Conservation (phyloP, 148 eudicot species). For the Rhododendron griersonianum region DNA sequence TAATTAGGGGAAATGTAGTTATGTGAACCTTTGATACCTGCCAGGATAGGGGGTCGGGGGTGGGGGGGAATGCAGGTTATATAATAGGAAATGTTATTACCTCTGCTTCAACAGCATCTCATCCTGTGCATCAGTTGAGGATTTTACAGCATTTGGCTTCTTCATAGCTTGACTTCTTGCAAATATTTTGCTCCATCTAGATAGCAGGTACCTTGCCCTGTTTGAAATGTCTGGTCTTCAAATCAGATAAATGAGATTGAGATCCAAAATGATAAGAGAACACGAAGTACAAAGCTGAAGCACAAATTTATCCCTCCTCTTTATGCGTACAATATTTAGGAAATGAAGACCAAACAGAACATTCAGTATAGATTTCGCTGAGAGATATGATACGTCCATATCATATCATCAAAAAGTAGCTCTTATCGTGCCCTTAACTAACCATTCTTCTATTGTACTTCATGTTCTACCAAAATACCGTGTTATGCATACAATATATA, state of each 20-base stretch:
- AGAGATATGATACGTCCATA: not conserved
- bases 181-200: constrained; percentile 87
- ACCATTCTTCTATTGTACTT: not conserved
- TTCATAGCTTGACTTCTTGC: constrained; percentile 65
- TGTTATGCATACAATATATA: not conserved
- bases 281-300: not conserved
- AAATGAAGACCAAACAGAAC: not conserved
- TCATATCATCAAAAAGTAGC: not conserved
- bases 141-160: constrained; percentile 48
- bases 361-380: not conserved
- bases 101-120: constrained; percentile 77
- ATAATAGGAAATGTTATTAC: constrained; percentile 27
- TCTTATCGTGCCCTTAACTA: not conserved
- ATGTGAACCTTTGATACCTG: not conserved
- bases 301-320: not conserved
- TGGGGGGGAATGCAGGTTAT: not conserved
- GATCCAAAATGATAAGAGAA: constrained; percentile 6
- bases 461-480: not conserved
- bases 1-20: not conserved
- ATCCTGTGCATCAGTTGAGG: constrained; percentile 44
- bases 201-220: constrained; percentile 72
- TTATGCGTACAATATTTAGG: not conserved
- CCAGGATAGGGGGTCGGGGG: not conserved
- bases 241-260: constrained; percentile 66
- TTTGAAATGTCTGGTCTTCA: constrained; percentile 87